Evolutionary conservation across 371 early-diverging fungal genomes (phyloP), one percentile per base, ranked within the genome.

Genomic region (Rhizomucor pusillus): DNA sequence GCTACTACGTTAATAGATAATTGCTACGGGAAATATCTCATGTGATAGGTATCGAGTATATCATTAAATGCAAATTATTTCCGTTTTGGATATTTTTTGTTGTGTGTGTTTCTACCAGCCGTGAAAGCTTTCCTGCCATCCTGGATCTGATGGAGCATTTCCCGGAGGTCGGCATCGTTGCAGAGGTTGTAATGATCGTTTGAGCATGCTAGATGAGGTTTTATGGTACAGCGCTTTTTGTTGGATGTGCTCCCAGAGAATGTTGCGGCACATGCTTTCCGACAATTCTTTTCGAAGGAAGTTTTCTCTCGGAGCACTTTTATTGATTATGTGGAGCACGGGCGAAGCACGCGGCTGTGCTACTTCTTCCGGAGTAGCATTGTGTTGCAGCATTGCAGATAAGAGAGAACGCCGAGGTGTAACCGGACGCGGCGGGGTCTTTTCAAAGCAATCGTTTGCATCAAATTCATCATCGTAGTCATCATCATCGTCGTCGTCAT

Each of bases 221-320:
- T 47, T 22, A 45, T 39, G 37, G 29, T 50, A 54, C 53, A 65
- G 55, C 50, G 60, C 29, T 56, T 59, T 16, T 54, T 66, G 67
- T 60, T 68, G 60, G 50, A 65, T 36, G 57, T 68, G 50, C 58
- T 50, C 53, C 66, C 66, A 47, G 52, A 66, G 45, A 54, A 59
- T 29, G 57, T 65, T 48, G 52, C 66, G 50, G 45, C 62, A 34
- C 50, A 59, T 39, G 57, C 72, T 57, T 34, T 46, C 52, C 57
- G 57, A 35, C 54, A 60, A 46, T 52, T 63, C 57, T 59, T 68
- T 56, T 23, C 46, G 54, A 47, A 19, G 54, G 46, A 12, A 60
- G 34, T n/a, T 62, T 46, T 43, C 33, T 20, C 33, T 54, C 16
- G 47, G 55, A 18, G 48, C 56, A 24, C 50, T 57, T 25, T 29